Conservation (phyloP, 2,329 filamentous ascomycete species). For the Trichophyton rubrum region DNA sequence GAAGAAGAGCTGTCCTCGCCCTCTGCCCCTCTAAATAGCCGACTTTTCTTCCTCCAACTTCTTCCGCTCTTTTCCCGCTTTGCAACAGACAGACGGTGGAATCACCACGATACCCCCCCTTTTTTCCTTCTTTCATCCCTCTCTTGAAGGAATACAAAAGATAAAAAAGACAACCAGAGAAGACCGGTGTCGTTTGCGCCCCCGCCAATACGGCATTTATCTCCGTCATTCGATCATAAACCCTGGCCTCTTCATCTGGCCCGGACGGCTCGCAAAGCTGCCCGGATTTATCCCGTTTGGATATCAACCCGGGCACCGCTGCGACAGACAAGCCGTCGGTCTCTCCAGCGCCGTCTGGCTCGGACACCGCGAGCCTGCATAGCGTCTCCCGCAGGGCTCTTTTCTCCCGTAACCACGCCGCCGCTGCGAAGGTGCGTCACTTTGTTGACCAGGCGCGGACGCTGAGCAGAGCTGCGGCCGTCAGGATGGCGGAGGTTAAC, state of each 20-base stretch:
- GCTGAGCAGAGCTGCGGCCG: slow-evolving; percentile 28
- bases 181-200: background rate
- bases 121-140: background rate
- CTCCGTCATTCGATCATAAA: slow-evolving; percentile 7
- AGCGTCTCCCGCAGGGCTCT: slow-evolving; percentile 21
- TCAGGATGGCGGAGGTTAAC: slow-evolving; percentile 32
- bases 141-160: too few relatives aligned
- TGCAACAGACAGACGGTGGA: too few relatives aligned
- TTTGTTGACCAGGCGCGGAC: slow-evolving; percentile 31
- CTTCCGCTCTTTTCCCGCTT: too few relatives aligned
- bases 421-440: slow-evolving; percentile 29
- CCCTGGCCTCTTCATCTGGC: slow-evolving; percentile 28
- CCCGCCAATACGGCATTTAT: background rate
- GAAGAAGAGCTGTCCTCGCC: background rate
- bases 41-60: background rate
- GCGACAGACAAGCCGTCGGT: slow-evolving; percentile 3
- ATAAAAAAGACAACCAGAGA: background rate
- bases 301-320: slow-evolving; percentile 17
- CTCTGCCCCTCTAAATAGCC: background rate
- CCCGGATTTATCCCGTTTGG: slow-evolving; percentile 31
- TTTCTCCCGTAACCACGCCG: slow-evolving; percentile 7
- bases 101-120: background rate
- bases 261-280: slow-evolving; percentile 33
- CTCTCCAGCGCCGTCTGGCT: background rate
- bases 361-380: slow-evolving; percentile 13